A percentile compares a stretch with the other conserved stretches of the same genome.
phyloP scores from a whole-genome alignment of 805 yeast genomes.

The Trichomonascus vanleenenianus region DNA sequence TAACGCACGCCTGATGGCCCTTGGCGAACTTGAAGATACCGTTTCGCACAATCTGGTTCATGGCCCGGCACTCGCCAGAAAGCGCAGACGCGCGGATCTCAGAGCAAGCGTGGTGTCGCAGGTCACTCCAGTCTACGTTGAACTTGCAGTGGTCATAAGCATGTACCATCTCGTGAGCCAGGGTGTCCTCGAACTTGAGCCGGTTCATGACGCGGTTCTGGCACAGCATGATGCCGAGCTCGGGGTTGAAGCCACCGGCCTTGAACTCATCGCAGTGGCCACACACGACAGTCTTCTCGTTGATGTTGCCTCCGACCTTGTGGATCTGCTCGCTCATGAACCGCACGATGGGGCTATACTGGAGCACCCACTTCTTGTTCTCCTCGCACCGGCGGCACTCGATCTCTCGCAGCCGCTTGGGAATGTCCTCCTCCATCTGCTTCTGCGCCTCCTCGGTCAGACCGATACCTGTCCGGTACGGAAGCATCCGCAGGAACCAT shows the following conservation, averaged over 20 bases:
- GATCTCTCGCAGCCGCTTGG: conserved; percentile 36
- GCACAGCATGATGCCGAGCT: conserved; percentile 77
- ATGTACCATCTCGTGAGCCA: conserved; percentile 89
- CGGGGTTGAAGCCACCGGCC: conserved; percentile 93
- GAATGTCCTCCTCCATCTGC: conserved; percentile 34
- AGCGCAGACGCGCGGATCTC: conserved; percentile 89
- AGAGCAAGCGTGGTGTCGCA: conserved; percentile 93
- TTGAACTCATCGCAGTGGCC: conserved; percentile 74
- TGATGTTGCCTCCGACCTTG: conserved; percentile 50
- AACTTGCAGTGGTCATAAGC: conserved; percentile 87
- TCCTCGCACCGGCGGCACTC: conserved; percentile 68
- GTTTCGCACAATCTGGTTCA: conserved; percentile 66
- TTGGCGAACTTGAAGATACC: conserved; percentile 47
- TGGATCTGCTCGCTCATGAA: conserved; percentile 82
- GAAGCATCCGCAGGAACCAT: conserved; percentile 74
- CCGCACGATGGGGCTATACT: conserved; percentile 66
- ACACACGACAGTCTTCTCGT: conserved; percentile 55
- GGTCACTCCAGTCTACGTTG: conserved; percentile 74
- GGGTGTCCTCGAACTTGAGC: conserved; percentile 81
- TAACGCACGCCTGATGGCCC: conserved; percentile 89
- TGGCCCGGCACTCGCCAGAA: conserved; percentile 90
- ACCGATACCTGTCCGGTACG: conserved; percentile 66
- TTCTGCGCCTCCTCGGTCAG: conserved; percentile 41
- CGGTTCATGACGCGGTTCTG: conserved; percentile 69
- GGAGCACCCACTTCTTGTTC: conserved; percentile 70